Conservation (phyloP, 176 grass and related monocot species). For the Triticum aestivum region IWGSC_CS_RefSeq_v2.1 NC_057796.1:168048289-168048788, state of each 20-base stretch:
- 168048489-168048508: constrained; percentile 20
- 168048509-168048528: not conserved
- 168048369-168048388: constrained; percentile 65
- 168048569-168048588: not conserved
- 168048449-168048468: not conserved
- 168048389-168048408: constrained; percentile 67
- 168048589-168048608: not conserved
- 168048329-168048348: not conserved
- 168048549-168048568: not conserved
- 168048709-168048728: not conserved
- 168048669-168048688: not conserved
- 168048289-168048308: constrained; percentile 14
- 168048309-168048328: not conserved
- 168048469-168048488: not conserved
- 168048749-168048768: not conserved
- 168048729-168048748: not conserved
- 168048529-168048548: constrained; percentile 14
- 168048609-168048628: not conserved
- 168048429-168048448: not conserved
- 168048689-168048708: not conserved
- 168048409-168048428: constrained; percentile 62
- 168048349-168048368: constrained; percentile 47
- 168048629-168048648: not conserved
- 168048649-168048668: not conserved
- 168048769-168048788: constrained; percentile 9